Percentiles rank a stretch among this genome's conserved stretches.
Evolutionary conservation across 2,329 filamentous ascomycete species (phyloP).

Genomic region (Aspergillus neotritici): DNA sequence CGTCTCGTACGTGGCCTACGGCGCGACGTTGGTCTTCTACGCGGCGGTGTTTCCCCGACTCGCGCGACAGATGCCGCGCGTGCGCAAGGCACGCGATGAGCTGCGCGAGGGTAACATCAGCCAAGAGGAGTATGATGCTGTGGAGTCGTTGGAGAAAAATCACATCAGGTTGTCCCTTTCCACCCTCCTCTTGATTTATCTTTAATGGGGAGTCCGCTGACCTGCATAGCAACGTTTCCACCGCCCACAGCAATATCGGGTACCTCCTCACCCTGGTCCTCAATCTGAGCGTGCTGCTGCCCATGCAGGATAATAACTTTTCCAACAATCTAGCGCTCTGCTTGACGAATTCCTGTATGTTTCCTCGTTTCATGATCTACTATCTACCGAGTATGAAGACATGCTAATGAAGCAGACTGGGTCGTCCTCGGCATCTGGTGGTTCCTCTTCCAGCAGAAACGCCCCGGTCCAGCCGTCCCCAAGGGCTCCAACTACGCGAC

Average conservation of each 20-base stretch:
- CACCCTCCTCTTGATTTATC: neutral
- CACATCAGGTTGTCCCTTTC: slow-evolving; percentile 31
- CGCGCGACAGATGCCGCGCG: slow-evolving; percentile 38
- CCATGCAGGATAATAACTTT: slow-evolving; percentile 32
- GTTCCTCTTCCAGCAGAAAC: slow-evolving; percentile 40
- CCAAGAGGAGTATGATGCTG: slow-evolving; percentile 36
- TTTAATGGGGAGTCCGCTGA: slow-evolving; percentile 3
- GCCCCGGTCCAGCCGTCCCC: slow-evolving; percentile 36
- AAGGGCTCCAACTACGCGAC: slow-evolving; percentile 37
- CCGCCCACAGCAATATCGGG: slow-evolving; percentile 41
- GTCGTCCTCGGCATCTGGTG: slow-evolving; percentile 40
- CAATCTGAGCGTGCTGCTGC: slow-evolving; percentile 37
- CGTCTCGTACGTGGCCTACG: slow-evolving; percentile 37
- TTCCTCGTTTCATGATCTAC: neutral
- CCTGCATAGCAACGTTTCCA: slow-evolving; percentile 32
- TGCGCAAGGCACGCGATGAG: slow-evolving; percentile 38
- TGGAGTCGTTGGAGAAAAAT: slow-evolving; percentile 39
- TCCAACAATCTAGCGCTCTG: slow-evolving; percentile 39
- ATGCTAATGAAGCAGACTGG: slow-evolving; percentile 29
- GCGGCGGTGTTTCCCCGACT: slow-evolving; percentile 38
- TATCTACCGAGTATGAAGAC: too few species aligned
- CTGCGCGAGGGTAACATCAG: slow-evolving; percentile 34
- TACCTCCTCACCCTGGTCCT: slow-evolving; percentile 37
- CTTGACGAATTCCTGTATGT: slow-evolving; percentile 39
- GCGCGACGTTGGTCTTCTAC: slow-evolving; percentile 40